Base-by-base conservation (phyloP, 805 yeast genomes). In the Teunomyces barrocoloradensis region DNA sequence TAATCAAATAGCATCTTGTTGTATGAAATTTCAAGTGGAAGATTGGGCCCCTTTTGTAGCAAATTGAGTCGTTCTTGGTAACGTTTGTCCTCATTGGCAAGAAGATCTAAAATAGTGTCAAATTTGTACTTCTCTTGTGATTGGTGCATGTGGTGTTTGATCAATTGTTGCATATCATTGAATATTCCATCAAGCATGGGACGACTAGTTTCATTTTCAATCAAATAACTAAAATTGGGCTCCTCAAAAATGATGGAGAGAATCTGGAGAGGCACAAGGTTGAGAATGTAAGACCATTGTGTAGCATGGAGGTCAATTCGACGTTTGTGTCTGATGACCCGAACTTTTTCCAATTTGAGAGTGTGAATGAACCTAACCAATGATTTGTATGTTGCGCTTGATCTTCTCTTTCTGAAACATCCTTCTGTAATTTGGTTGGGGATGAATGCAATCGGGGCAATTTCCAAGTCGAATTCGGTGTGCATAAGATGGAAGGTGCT, bases 191-290 rank as follows among this genome's bases (percentile, higher is more conserved):
- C 29, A n/a, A 37, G 11, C n/a, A 21, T 11, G 11, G 40, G 40
- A 21, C 29, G 40, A 37, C 40, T 45, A 44, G n/a, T 32, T 20
- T 34, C 9, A 4, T 21, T 36, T 21, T 49, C 36, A 27, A 51
- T 39, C 35, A 59, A 46, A n/a, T 28, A 33, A 36, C 49, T 33
- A 2, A 56, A 43, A 43, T 58, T 51, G 5, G 52, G 46, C 38
- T 57, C 55, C 37, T 57, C 62, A 46, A 54, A 54, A 10, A 58
- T 47, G 9, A 59, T 49, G 7, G 62, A 50, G 7, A 57, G 45
- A 5, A 52, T 11, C 10, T 55, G 58, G 20, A 59, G 49, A 45
- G 57, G 40, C 25, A 37, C 29, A 12, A 37, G 40, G 11, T 37
- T 37, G 29, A 37, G 29, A 6, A 37, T 37, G 25, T 37, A 23